Base-by-base conservation (phyloP, 1,284 basidiomycete species). In the Irpex lacteus region DNA sequence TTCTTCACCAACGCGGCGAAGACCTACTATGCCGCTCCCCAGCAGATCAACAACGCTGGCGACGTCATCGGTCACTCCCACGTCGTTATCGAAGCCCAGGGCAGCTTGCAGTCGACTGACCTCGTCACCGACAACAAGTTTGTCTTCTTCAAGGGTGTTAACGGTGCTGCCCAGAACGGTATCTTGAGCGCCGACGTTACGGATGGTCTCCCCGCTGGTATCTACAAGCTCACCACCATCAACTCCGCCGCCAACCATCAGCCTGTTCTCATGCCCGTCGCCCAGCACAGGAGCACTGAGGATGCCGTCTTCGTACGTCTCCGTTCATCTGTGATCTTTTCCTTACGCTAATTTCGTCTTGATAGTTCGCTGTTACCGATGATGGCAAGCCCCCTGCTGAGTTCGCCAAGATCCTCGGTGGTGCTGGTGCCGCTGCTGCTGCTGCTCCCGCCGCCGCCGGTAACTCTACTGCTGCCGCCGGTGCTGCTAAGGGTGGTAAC, bases 131-230 rank as follows among this genome's bases (percentile, higher is more conserved):
- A 86, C 6, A 77, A 70, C 50, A 70, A 69, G 47, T 87, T 86
- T 71, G 80, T 77, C 4, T 89, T 88, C 78, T 89, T 88, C 85
- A 85, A 86, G 77, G 87, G 85, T 53, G 67, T 86, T 49, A 83
- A 86, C 70, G 76, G 71, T 26, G 75, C 71, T 5, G 77, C 78
- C 8, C 76, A 75, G 38, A 78, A 80, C 64, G 86, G 86, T 34
- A 69, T 83, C 7, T 76, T 88, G 38, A 77, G 77, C 50, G 79
- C 80, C 8, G 74, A 75, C 21, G 83, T 89, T 32, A 73, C 76
- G 1, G 76, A 75, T 36, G 88, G 87, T 64, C 79, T 89, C 13
- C 78, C 84, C 32, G 79, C 77, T 34, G 87, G 87, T 32, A 68
- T 72, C n/a, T 89, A 88, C 75, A 79, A 81, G 67, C 69, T 88